Evolutionary conservation across 2,329 filamentous ascomycete species (phyloP).

Genomic region (Beauveria medogensis): DNA sequence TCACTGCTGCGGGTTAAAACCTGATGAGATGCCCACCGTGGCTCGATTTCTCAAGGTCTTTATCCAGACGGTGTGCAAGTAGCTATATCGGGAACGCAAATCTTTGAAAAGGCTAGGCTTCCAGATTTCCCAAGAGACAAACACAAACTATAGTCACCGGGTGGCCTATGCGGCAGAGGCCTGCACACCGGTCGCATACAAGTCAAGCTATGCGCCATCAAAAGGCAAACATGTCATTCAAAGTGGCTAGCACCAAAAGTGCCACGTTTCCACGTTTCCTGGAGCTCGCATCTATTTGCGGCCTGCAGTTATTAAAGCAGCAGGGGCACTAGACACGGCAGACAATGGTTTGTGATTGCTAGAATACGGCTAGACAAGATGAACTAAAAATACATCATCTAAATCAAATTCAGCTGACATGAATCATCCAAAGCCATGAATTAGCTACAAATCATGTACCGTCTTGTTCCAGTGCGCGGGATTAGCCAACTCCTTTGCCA

Average conservation of each 20-base stretch:
- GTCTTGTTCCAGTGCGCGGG: slow-evolving; percentile 4
- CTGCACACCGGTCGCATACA: not conserved
- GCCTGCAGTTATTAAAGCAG: too few relatives aligned
- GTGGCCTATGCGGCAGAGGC: not conserved
- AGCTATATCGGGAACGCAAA: too few relatives aligned
- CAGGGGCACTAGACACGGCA: not conserved
- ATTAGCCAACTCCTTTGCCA: not conserved
- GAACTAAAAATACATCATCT: rapidly evolving
- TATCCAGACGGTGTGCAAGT: too few relatives aligned
- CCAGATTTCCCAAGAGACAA: not conserved
- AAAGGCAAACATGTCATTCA: not conserved
- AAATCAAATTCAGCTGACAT: too few relatives aligned
- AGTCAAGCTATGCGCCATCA: not conserved
- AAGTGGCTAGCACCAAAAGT: not conserved
- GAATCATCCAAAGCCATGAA: too few relatives aligned
- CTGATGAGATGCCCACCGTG: too few relatives aligned
- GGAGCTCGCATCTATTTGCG: too few relatives aligned
- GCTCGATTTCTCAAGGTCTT: too few relatives aligned
- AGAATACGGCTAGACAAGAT: not conserved
- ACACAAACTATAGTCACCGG: not conserved
- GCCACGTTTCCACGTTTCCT: not conserved
- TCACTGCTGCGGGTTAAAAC: too few relatives aligned
- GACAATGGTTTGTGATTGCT: not conserved
- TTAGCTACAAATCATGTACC: not conserved
- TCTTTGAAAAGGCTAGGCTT: not conserved